Evolutionary conservation across 169 alveolate genomes (phyloP), one percentile per base, ranked within the genome.

Genomic region (Plasmodium relictum): DNA sequence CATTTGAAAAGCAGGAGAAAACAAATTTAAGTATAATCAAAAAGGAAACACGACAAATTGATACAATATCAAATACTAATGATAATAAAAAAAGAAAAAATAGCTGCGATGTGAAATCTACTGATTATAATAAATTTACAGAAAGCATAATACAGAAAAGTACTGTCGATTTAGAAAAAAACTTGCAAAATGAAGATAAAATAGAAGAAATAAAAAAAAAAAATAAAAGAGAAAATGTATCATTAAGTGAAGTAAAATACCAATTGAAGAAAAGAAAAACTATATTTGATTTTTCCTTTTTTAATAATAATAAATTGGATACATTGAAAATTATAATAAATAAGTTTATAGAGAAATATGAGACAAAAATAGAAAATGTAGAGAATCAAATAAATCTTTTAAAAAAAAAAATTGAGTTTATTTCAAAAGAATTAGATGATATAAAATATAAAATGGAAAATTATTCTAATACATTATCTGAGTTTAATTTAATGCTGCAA

Each of bases 401-500:
- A 24, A 65, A 65, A 8, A 41, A 78, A 10, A 45, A 20, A 10
- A 20, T 78, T 20, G 6, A 24, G 7, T 18, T 16, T 3, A 65
- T 24, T 7, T 37, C 37, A 3, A 69, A 24, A 63, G 69, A 66
- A 16, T n/a, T 66, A 7, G 22, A 41, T 12, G 37, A 39, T 48
- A 69, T 58, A 5, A 58, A 65, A 39, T 26, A 78, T 16, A 56
- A 56, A 24, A 56, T 58, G 16, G 58, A 69, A 63, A 41, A 31
- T 2, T 65, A 65, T 42, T 39, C 52, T 8, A 45, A 78, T 1
- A 42, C 7, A 0, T 41, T 78, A 26, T 20, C 58, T 22, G 18
- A 26, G n/a, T 78, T 78, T 56, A n/a, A 20, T 8, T 10, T 10
- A 20, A 65, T 78, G 89, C 45, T 78, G 3, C 69, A 65, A 37